A percentile compares a stretch with the other conserved stretches of the same genome.
phyloP scores from a whole-genome alignment of 2,329 filamentous ascomycete genomes.

The Ceratocystis variospora region DNA sequence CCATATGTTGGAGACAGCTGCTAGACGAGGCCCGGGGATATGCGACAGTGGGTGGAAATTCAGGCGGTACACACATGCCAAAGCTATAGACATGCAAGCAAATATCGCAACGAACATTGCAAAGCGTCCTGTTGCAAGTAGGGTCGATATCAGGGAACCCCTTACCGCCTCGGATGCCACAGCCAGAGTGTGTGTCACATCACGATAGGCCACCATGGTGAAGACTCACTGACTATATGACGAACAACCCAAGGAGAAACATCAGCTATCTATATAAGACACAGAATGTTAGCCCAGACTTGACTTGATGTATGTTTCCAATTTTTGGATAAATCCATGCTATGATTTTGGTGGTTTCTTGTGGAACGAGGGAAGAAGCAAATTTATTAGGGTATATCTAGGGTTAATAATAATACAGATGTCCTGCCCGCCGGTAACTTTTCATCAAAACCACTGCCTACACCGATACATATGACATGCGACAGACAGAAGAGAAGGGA shows the following conservation, averaged over 20 bases:
- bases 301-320: too few species aligned
- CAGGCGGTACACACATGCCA: slow-evolving; percentile 28
- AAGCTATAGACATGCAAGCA: background rate
- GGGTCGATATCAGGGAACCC: background rate
- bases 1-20: slow-evolving; percentile 36
- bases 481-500: background rate
- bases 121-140: background rate
- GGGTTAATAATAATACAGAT: background rate
- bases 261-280: background rate
- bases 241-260: background rate
- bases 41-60: slow-evolving; percentile 32
- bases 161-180: too few species aligned
- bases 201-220: background rate
- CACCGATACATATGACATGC: background rate
- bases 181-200: background rate
- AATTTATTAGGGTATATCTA: background rate
- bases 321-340: too few species aligned
- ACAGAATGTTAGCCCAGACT: background rate
- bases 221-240: background rate
- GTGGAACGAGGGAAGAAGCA: background rate
- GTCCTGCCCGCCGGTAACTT: background rate
- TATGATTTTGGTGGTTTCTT: background rate
- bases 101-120: background rate
- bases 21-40: slow-evolving; percentile 35
- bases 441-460: too few species aligned